These are phyloP conservation scores for Aspergillus taichungensis DNA, from an alignment of 495 filamentous ascomycete species.

Conservation along the genomic window DNA sequence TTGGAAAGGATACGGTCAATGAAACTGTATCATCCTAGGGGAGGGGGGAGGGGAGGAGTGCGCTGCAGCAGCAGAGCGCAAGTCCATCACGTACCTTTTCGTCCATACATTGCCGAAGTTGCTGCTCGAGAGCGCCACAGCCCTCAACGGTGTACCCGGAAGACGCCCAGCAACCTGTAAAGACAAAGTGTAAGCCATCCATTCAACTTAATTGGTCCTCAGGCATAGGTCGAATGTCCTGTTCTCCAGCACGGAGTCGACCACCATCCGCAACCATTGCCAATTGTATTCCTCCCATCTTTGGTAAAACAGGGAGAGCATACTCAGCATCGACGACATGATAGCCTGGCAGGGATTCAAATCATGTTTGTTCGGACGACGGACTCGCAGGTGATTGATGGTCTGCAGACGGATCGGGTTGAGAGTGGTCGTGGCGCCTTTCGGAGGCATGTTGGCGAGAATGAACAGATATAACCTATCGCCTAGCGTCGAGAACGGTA, in stretches of 20 bases:
- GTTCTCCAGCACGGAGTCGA: too few relatives aligned
- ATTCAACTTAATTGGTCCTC: not conserved
- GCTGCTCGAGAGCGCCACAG: slow-evolving; percentile 72
- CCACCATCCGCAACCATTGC: not conserved
- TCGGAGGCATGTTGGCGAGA: slow-evolving; percentile 40
- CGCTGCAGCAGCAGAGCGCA: not conserved
- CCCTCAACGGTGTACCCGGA: slow-evolving; percentile 63
- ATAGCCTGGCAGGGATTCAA: slow-evolving; percentile 71
- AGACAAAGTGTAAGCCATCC: slow-evolving; percentile 3
- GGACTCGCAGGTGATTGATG: slow-evolving; percentile 73
- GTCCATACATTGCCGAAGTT: slow-evolving; percentile 91
- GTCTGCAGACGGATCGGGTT: slow-evolving; percentile 78
- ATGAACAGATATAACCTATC: slow-evolving; percentile 26
- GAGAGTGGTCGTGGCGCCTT: slow-evolving; percentile 37
- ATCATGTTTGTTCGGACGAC: slow-evolving; percentile 65
- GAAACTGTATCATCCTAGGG: not conserved
- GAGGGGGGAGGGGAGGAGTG: not conserved
- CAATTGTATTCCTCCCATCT: too few relatives aligned
- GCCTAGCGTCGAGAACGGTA: slow-evolving; percentile 13
- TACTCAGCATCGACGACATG: slow-evolving; percentile 90
- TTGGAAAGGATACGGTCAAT: slow-evolving; percentile 7
- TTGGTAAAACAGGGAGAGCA: slow-evolving; percentile 17
- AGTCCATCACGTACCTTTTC: slow-evolving; percentile 45
- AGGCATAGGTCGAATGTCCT: too few relatives aligned
- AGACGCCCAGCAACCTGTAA: slow-evolving; percentile 88